These are phyloP conservation scores for Neurospora cerealis DNA, from an alignment of 495 filamentous ascomycete species.

Conservation along the genomic window DNA sequence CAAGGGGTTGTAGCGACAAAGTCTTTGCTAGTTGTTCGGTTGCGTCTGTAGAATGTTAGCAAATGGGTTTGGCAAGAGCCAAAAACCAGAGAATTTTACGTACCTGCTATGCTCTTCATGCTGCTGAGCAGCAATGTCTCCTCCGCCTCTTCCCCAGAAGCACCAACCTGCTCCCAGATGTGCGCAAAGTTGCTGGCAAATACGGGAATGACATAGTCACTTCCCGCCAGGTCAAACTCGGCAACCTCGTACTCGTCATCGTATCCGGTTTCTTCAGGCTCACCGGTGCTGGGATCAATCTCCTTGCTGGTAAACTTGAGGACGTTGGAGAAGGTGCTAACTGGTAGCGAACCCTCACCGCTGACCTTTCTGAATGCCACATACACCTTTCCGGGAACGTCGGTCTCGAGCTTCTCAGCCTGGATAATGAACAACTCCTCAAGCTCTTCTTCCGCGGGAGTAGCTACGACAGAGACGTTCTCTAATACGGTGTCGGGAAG, in stretches of 20 bases:
- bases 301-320: conserved; percentile 97
- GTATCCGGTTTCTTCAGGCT: conserved; percentile 86
- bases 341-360: conserved; percentile 60
- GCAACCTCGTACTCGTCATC: conserved; percentile 97
- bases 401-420: conserved; percentile 65
- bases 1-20: conserved; percentile 85
- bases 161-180: conserved; percentile 91
- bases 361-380: conserved; percentile 82
- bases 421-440: conserved; percentile 92
- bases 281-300: conserved; percentile 87
- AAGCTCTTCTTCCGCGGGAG: conserved; percentile 70
- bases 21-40: conserved; percentile 81
- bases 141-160: conserved; percentile 75
- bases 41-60: conserved; percentile 60
- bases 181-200: conserved; percentile 94
- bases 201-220: conserved; percentile 86
- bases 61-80: background rate
- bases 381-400: conserved; percentile 85
- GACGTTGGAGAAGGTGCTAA: conserved; percentile 77
- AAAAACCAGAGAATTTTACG: conserved; percentile 17
- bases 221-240: conserved; percentile 82
- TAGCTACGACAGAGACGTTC: conserved; percentile 81
- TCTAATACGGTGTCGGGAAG: conserved; percentile 80
- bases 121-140: conserved; percentile 87
- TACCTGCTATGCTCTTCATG: conserved; percentile 89